Conservation (phyloP, 2,329 filamentous ascomycete species). For the Trichoderma lentiforme region DNA sequence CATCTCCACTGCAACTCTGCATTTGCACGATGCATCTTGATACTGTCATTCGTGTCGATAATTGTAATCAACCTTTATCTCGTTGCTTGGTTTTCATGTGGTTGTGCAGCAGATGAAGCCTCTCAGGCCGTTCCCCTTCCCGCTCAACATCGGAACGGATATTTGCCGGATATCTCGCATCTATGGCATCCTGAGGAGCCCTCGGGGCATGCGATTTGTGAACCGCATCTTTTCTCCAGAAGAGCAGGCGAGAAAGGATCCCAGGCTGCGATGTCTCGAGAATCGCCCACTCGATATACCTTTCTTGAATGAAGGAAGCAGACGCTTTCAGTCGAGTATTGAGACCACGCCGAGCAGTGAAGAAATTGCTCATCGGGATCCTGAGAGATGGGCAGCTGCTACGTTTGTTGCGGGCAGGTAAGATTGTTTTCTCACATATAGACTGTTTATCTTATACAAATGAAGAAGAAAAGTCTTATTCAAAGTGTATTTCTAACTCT, state of each 20-base stretch:
- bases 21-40: not conserved
- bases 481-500: not conserved
- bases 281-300: not conserved
- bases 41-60: not conserved
- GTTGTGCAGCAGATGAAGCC: constrained; percentile 29
- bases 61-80: not conserved
- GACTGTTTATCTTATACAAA: not conserved
- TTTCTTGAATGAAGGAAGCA: not conserved
- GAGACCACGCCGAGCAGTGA: not conserved
- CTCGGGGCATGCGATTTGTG: constrained; percentile 44
- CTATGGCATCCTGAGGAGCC: constrained; percentile 49
- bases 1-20: not conserved
- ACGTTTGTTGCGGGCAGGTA: constrained; percentile 38
- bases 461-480: not conserved
- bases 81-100: not conserved
- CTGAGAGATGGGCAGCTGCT: constrained; percentile 35
- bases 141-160: constrained; percentile 71
- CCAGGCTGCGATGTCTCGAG: constrained; percentile 19
- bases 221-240: constrained; percentile 44
- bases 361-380: constrained; percentile 18
- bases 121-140: constrained; percentile 55
- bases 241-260: constrained; percentile 28
- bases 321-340: not conserved
- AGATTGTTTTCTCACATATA: not conserved
- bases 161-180: constrained; percentile 71